Conservation (phyloP, 1,139 yeast species). For the Geotrichum carabidarum region DNA sequence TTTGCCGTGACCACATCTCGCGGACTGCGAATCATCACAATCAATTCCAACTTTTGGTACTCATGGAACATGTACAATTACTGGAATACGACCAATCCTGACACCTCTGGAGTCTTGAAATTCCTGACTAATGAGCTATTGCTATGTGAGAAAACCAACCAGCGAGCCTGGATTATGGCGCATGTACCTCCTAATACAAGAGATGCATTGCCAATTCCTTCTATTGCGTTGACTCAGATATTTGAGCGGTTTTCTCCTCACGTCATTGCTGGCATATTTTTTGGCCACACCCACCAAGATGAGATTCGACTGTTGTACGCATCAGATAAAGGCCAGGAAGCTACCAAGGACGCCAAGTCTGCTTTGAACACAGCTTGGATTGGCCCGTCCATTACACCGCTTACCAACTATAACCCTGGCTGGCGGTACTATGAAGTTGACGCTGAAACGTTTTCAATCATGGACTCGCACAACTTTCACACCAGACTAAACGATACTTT, state of each 20-base stretch:
- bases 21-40: constrained; percentile 53
- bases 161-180: constrained; percentile 61
- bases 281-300: constrained; percentile 69
- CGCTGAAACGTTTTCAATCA: constrained; percentile 53
- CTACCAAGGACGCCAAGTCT: constrained; percentile 35
- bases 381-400: constrained; percentile 62
- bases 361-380: constrained; percentile 60
- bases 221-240: constrained; percentile 52
- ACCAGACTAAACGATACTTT: constrained; percentile 39
- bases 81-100: constrained; percentile 51
- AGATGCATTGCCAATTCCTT: constrained; percentile 60
- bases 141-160: constrained; percentile 49
- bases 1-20: constrained; percentile 52
- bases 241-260: constrained; percentile 62
- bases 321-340: constrained; percentile 24
- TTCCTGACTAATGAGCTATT: constrained; percentile 53
- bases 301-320: constrained; percentile 57
- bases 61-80: constrained; percentile 55
- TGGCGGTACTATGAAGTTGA: constrained; percentile 73
- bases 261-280: constrained; percentile 60
- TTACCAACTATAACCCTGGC: constrained; percentile 54
- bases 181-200: constrained; percentile 52
- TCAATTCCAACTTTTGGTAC: constrained; percentile 59
- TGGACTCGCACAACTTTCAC: constrained; percentile 57
- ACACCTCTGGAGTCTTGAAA: constrained; percentile 55